A percentile compares a stretch with the other conserved stretches of the same genome.
phyloP scores from a whole-genome alignment of 495 filamentous ascomycete species.

The Arthonia radiata region DNA sequence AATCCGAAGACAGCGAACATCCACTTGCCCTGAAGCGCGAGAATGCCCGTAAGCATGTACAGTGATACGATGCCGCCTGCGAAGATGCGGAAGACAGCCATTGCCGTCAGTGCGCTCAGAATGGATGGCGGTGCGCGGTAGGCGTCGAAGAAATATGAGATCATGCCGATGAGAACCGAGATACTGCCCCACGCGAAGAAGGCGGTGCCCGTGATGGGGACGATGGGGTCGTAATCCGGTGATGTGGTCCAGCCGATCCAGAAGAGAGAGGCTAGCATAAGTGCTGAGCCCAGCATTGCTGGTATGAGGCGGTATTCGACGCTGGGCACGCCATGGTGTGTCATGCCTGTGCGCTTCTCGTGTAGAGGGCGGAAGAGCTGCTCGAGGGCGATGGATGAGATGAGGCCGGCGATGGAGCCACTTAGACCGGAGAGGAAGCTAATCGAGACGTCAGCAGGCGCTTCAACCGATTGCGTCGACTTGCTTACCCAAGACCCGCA shows the following conservation, averaged over 20 bases:
- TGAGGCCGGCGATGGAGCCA: conserved; percentile 6
- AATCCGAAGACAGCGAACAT: conserved; percentile 10
- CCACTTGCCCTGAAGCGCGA: conserved; percentile 9
- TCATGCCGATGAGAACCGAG: conserved; percentile 11
- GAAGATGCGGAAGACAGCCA: conserved; percentile 6
- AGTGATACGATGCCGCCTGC: conserved; percentile 8
- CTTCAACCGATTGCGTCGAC: too few species aligned
- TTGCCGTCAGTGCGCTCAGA: conserved; percentile 9
- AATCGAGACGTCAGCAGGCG: too few species aligned
- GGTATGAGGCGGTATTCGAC: conserved; percentile 11
- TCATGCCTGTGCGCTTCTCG: conserved; percentile 3
- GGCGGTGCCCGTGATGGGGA: conserved; percentile 9
- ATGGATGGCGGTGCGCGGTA: conserved; percentile 12
- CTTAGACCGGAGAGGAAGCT: conserved; percentile 11
- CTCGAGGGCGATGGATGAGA: conserved; percentile 8
- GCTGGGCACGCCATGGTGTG: conserved; percentile 1
- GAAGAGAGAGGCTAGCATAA: conserved; percentile 7
- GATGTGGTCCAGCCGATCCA: conserved; percentile 12
- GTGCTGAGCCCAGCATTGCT: conserved; percentile 7
- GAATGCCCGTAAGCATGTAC: conserved; percentile 4
- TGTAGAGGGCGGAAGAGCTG: conserved; percentile 5
- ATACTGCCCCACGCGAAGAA: conserved; percentile 11
- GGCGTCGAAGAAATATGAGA: conserved; percentile 20
- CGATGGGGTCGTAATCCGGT: conserved; percentile 5
- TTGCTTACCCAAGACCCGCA: conserved; percentile 16